These are phyloP conservation scores for Daedalea quercina DNA, from an alignment of 768 basidiomycete genomes.

Conservation along the genomic window DNA sequence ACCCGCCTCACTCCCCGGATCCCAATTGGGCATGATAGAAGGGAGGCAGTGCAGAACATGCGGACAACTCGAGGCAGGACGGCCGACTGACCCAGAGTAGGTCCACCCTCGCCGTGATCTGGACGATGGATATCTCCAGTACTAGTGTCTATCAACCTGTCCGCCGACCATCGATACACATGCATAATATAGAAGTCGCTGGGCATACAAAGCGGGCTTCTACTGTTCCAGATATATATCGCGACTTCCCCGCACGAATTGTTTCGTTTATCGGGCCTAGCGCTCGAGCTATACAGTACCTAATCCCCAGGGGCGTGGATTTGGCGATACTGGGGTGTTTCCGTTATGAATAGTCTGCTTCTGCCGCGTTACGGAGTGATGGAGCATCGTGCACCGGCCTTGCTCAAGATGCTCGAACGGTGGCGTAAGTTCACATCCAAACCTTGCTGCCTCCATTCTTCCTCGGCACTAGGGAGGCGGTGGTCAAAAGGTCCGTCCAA, in stretches of 20 bases:
- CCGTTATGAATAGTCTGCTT: neutral
- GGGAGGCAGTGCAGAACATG: conserved; percentile 5
- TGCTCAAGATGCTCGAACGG: neutral
- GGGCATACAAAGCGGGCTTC: neutral
- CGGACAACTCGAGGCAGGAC: conserved; percentile 5
- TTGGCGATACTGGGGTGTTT: neutral
- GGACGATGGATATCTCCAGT: conserved; percentile 1
- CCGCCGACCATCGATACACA: conserved; percentile 4
- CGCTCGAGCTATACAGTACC: neutral
- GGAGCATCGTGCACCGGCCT: neutral
- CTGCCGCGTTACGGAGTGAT: neutral
- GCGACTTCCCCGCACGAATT: neutral
- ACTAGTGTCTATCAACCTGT: neutral
- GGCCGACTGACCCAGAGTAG: neutral
- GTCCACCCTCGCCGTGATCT: neutral
- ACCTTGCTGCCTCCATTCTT: neutral
- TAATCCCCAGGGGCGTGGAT: neutral
- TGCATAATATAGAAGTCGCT: neutral
- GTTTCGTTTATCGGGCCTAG: neutral
- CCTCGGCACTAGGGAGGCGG: neutral
- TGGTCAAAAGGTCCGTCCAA: neutral
- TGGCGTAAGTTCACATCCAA: neutral
- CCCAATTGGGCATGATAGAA: neutral
- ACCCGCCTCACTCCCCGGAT: neutral
- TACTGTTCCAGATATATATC: neutral